Conservation (phyloP, 345 rosid genomes). For the Cardamine resedifolia region DNA sequence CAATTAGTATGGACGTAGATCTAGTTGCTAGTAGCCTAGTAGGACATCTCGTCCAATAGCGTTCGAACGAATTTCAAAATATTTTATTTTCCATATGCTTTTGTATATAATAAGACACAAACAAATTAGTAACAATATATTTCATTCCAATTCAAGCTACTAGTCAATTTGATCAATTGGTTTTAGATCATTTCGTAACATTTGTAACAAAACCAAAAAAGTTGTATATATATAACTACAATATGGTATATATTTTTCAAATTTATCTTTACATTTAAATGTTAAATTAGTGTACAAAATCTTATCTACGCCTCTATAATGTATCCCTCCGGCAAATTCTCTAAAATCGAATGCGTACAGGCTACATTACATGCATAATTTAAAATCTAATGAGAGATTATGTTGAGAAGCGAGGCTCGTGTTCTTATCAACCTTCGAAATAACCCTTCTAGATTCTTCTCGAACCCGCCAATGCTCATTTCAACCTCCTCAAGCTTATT, state of each 20-base stretch:
- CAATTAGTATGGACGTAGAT: neutral
- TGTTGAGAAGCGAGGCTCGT: slow-evolving; percentile 66
- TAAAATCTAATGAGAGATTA: slow-evolving; percentile 47
- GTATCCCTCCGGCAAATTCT: slow-evolving; percentile 11
- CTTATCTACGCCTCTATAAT: neutral
- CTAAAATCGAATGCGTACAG: slow-evolving; percentile 13
- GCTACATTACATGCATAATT: neutral
- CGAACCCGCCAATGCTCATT: slow-evolving; percentile 46
- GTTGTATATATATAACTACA: too few relatives aligned
- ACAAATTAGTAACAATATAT: neutral
- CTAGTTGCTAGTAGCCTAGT: neutral
- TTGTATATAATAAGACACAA: neutral
- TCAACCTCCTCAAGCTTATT: slow-evolving; percentile 51
- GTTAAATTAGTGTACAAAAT: neutral
- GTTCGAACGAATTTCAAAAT: too few relatives aligned
- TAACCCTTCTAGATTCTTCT: slow-evolving; percentile 52
- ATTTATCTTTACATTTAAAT: neutral
- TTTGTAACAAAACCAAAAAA: neutral
- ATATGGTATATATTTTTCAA: too few relatives aligned
- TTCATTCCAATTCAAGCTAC: too few relatives aligned
- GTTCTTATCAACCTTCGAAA: slow-evolving; percentile 61
- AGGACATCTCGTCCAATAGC: neutral
- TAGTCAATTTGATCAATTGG: neutral
- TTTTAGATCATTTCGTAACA: neutral
- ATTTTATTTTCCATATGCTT: neutral